phyloP scores from a whole-genome alignment of 1,284 basidiomycete species.

The Malassezia psittaci region DNA sequence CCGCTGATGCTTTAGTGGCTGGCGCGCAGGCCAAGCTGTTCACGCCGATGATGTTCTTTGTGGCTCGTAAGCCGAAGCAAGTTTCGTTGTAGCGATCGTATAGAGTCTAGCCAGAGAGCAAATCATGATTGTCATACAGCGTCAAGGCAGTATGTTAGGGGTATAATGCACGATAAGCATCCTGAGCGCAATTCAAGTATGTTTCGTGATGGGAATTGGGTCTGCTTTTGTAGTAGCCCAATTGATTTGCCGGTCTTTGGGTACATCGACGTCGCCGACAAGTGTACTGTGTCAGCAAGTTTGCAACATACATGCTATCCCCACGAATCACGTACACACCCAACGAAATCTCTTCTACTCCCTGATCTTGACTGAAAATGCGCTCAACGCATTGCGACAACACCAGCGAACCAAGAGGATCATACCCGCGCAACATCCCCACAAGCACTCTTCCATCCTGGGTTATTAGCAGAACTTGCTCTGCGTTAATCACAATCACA shows the following conservation, averaged over 20 bases:
- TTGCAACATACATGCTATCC: constrained; percentile 74
- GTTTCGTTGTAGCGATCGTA: too few relatives aligned
- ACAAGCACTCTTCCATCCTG: constrained; percentile 77
- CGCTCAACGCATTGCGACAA: constrained; percentile 35
- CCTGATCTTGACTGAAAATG: constrained; percentile 57
- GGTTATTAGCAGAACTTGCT: constrained; percentile 72
- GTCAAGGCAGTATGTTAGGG: not conserved
- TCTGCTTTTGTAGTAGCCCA: constrained; percentile 72
- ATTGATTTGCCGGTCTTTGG: constrained; percentile 68
- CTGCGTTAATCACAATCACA: constrained; percentile 46
- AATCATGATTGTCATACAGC: too few relatives aligned
- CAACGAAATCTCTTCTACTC: constrained; percentile 87
- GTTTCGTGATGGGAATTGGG: constrained; percentile 56
- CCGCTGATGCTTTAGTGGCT: constrained; percentile 66
- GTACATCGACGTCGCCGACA: constrained; percentile 81
- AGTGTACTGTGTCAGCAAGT: constrained; percentile 50
- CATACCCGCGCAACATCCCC: constrained; percentile 35
- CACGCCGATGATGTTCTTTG: constrained; percentile 46
- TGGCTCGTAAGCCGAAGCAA: constrained; percentile 18
- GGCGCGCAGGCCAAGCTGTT: constrained; percentile 75
- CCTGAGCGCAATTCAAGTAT: constrained; percentile 2
- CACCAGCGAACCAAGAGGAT: constrained; percentile 36
- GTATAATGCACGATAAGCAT: not conserved
- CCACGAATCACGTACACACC: constrained; percentile 94
- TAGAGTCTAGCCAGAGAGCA: too few relatives aligned